phyloP scores from a whole-genome alignment of 2,329 filamentous ascomycete genomes.

The Colletotrichum sp. region DNA sequence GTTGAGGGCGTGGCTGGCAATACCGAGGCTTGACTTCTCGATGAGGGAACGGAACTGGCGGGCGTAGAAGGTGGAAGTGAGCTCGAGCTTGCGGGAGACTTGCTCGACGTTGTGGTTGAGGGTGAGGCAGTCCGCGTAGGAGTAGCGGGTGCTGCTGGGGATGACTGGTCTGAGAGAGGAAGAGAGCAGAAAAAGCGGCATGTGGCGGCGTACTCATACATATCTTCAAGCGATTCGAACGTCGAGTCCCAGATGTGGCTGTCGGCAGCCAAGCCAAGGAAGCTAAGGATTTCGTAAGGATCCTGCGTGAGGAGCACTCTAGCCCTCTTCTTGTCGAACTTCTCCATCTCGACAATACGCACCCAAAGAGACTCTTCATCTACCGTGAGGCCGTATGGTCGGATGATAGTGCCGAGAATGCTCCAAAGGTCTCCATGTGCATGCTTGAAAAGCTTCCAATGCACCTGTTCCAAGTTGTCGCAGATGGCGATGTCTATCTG shows the following conservation, averaged over 20 bases:
- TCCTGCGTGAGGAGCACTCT: slow-evolving; percentile 66
- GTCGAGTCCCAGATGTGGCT: slow-evolving; percentile 52
- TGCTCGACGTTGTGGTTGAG: neutral
- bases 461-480: slow-evolving; percentile 42
- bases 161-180: slow-evolving; percentile 27
- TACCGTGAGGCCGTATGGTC: slow-evolving; percentile 68
- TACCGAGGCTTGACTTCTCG: neutral
- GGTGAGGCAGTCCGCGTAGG: neutral
- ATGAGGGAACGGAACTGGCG: neutral
- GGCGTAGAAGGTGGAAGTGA: neutral
- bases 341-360: slow-evolving; percentile 72
- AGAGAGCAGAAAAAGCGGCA: slow-evolving; percentile 63
- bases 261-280: slow-evolving; percentile 64
- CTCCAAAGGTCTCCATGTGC: slow-evolving; percentile 77
- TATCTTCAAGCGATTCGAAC: slow-evolving; percentile 57
- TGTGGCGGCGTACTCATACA: slow-evolving; percentile 66
- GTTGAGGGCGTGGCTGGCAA: neutral
- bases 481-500: slow-evolving; percentile 74
- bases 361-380: slow-evolving; percentile 69
- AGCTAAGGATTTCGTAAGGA: slow-evolving; percentile 59
- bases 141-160: neutral
- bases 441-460: slow-evolving; percentile 72
- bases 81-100: neutral
- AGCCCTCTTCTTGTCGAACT: slow-evolving; percentile 57
- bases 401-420: slow-evolving; percentile 66